These are phyloP conservation scores for Euphorbia lathyris DNA, from an alignment of 345 rosid species.

Conservation along the genomic window DNA sequence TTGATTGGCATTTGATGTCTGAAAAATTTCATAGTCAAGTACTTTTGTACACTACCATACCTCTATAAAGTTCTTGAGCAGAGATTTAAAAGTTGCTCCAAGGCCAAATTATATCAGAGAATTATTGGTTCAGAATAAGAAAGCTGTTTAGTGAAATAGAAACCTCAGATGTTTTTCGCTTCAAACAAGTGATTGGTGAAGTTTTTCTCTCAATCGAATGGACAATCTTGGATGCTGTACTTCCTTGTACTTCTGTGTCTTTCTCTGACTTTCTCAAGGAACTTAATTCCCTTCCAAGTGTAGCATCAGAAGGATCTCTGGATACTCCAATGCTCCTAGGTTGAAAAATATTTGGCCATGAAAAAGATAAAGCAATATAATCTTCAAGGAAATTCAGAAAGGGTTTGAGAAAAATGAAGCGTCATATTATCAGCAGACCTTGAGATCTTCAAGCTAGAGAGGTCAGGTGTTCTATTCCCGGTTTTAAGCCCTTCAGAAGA, in stretches of 20 bases:
- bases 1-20: constrained; percentile 45
- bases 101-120: constrained; percentile 9
- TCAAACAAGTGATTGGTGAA: constrained; percentile 43
- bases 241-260: constrained; percentile 28
- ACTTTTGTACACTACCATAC: background rate
- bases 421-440: constrained; percentile 34
- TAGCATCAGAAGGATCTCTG: constrained; percentile 36
- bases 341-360: constrained; percentile 17
- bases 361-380: constrained; percentile 2
- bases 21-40: constrained; percentile 16
- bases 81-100: constrained; percentile 5
- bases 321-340: constrained; percentile 41
- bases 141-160: constrained; percentile 1
- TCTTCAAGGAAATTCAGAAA: constrained; percentile 2
- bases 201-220: constrained; percentile 35
- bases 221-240: constrained; percentile 19
- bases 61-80: background rate
- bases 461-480: constrained; percentile 41
- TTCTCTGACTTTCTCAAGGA: constrained; percentile 32
- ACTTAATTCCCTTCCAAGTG: constrained; percentile 26
- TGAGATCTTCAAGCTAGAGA: constrained; percentile 39
- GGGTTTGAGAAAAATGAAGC: constrained; percentile 3
- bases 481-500: constrained; percentile 42
- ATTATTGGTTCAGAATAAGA: background rate
- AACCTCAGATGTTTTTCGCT: constrained; percentile 71